These are phyloP conservation scores for Fusarium fracticaudum DNA, from an alignment of 2,329 filamentous ascomycete genomes.

Conservation along the genomic window DNA sequence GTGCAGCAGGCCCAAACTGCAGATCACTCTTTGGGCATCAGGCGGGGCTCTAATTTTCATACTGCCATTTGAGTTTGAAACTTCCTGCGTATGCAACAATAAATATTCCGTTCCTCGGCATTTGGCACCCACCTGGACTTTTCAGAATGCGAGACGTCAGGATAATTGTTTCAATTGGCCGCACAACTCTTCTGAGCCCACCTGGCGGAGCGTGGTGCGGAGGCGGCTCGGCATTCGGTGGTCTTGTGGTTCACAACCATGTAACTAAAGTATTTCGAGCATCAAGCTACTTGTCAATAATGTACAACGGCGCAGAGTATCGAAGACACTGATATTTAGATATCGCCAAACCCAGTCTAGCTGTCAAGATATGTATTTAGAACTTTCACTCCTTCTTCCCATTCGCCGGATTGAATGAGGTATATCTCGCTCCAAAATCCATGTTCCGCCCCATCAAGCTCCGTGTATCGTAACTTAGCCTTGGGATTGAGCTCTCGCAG, in stretches of 20 bases:
- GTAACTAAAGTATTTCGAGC: too few species aligned
- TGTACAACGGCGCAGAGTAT: too few species aligned
- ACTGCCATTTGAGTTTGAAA: not conserved
- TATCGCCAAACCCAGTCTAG: not conserved
- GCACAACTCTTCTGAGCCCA: too few species aligned
- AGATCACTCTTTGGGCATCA: not conserved
- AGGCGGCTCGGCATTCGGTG: too few species aligned
- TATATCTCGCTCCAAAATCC: not conserved
- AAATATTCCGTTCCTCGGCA: too few species aligned
- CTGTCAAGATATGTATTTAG: not conserved
- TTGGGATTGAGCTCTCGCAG: not conserved
- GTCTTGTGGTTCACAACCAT: too few species aligned
- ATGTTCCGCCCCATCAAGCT: not conserved
- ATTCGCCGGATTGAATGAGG: not conserved
- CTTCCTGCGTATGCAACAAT: not conserved
- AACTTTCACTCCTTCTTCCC: not conserved
- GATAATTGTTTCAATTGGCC: too few species aligned
- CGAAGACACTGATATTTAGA: rapidly evolving
- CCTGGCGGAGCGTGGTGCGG: too few species aligned
- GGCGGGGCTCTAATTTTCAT: too few species aligned
- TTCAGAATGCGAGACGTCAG: too few species aligned
- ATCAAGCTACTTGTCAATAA: too few species aligned
- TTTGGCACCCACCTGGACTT: too few species aligned
- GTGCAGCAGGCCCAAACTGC: not conserved
- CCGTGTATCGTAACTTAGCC: not conserved